Base-by-base conservation (phyloP, 192 early-diverging fungal species). In the Linnemannia elongata region DNA sequence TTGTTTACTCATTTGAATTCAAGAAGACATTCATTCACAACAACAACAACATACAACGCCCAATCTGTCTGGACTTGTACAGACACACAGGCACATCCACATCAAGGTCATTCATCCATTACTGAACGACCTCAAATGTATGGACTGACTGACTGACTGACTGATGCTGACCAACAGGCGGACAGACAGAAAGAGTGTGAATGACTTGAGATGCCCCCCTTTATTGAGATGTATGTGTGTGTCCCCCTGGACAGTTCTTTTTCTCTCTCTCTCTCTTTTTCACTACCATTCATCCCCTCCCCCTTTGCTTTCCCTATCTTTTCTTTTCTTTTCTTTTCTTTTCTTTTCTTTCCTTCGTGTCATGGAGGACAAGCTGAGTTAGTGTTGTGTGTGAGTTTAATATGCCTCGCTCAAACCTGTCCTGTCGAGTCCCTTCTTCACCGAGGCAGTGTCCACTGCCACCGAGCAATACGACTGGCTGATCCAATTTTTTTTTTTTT, bases 201-300 rank as follows among this genome's bases (percentile, higher is more conserved):
- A 66, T 66, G 60, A 66, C 60, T 33, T 15, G 12, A 66, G 30
- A 10, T 66, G 13, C 13, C 60, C 60, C 30, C 60, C 60, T 66
- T 66, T 66, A 30, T 33, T 60, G 15, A 12, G n/a, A 39, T 75
- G 17, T 33, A 0, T 60, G 44, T 35, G 30, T 15, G 0, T 60
- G n/a, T n/a, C n/a, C 60, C 60, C 60, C 49, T 75, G 47, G 74
- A 75, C 4, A 75, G 73, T 22, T 75, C 15, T 30, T 52, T n/a
- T n/a, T n/a, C n/a, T n/a, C n/a, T n/a, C 22, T 35, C 74, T 75
- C 74, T 39, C 74, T 39, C 20, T 60, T 17, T 6, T 52, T 60
- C 69, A 57, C 52, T 39, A 0, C 49, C 77, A 35, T 36, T 44
- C 38, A 1, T 35, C 54, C 69, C 41, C n/a, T 74, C 35, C 66